A percentile compares a stretch with the other conserved stretches of the same genome.
These are phyloP conservation scores for Syzygium aqueum DNA, from an alignment of 345 rosid species.

Conservation along the genomic window DNA sequence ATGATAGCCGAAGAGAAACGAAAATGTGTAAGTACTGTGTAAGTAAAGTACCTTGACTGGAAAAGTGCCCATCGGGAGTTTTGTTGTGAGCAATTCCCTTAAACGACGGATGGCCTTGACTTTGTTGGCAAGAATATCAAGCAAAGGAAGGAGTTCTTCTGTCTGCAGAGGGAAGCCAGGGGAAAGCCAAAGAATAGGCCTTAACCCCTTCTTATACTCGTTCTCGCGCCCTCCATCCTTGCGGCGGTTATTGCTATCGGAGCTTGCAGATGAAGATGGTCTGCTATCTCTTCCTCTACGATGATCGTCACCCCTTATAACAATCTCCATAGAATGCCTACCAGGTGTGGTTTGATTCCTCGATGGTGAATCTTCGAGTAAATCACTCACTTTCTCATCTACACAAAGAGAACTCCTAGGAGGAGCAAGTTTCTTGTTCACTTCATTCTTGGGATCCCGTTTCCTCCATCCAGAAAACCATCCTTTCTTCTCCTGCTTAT, in stretches of 20 bases:
- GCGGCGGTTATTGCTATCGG: slow-evolving; percentile 34
- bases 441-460: slow-evolving; percentile 58
- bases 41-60: slow-evolving; percentile 73
- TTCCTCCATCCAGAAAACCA: slow-evolving; percentile 98
- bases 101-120: slow-evolving; percentile 96
- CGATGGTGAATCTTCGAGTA: slow-evolving; percentile 60
- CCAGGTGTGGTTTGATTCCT: slow-evolving; percentile 61
- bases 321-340: slow-evolving; percentile 76
- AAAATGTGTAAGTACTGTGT: background rate
- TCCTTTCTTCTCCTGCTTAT: slow-evolving; percentile 78
- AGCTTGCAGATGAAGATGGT: slow-evolving; percentile 33
- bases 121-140: slow-evolving; percentile 95
- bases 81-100: slow-evolving; percentile 89
- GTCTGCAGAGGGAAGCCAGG: slow-evolving; percentile 79
- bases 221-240: slow-evolving; percentile 68
- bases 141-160: slow-evolving; percentile 91
- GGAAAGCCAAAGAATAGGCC: slow-evolving; percentile 95
- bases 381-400: slow-evolving; percentile 79
- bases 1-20: background rate
- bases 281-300: slow-evolving; percentile 51
- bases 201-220: slow-evolving; percentile 86
- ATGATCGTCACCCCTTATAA: slow-evolving; percentile 40
- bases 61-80: slow-evolving; percentile 88
- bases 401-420: slow-evolving; percentile 80
- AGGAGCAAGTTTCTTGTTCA: slow-evolving; percentile 45